Base-by-base conservation (phyloP, 2,329 filamentous ascomycete species). In the Colletotrichum cereale region DNA sequence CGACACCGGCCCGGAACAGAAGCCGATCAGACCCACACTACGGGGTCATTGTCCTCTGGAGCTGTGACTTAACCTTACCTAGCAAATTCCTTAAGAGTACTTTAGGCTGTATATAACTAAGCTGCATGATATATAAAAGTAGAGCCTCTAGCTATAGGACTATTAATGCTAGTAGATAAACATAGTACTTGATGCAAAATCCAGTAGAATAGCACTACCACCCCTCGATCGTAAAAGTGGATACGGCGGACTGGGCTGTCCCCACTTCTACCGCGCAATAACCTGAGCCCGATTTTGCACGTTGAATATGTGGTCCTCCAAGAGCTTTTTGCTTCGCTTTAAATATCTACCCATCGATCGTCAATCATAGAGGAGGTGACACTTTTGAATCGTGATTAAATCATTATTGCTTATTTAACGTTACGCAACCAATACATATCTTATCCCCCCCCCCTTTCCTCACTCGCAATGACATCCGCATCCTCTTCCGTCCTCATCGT, bases 401-500 rank as follows among this genome's bases (percentile, higher is more conserved):
- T 7, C 6, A 2, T 58, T 11, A 24, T 44, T 36, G 21, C 42
- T 21, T 11, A 47, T 18, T 7, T 5, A 34, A 26, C 31, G 11
- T 21, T 47, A 16, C 31, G 11, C 31, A 38, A 38, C 5, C n/a
- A n/a, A 29, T 12, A 44, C 29, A 8, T 29, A 21, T 29, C 56
- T 44, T 36, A 24, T 26, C 7, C 16, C 5, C 40, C 21, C 8
- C 24, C 2, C 53, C 31, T 50, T 36, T 29, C 5, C 16, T 36
- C 12, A 18, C 3, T 18, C n/a, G 52, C 24, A 44, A 47, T 48
- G 38, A 12, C 66, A 21, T 52, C 67, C 11, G 70, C 73, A 40
- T 53, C 66, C n/a, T 60, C 76, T 44, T 26, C 76, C 70, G 52
- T 79, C 71, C 48, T 80, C 47, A 77, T 80, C 48, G 73, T 80